phyloP scores from a whole-genome alignment of 371 early-diverging fungal genomes.

The Mortierella sp. region DNA sequence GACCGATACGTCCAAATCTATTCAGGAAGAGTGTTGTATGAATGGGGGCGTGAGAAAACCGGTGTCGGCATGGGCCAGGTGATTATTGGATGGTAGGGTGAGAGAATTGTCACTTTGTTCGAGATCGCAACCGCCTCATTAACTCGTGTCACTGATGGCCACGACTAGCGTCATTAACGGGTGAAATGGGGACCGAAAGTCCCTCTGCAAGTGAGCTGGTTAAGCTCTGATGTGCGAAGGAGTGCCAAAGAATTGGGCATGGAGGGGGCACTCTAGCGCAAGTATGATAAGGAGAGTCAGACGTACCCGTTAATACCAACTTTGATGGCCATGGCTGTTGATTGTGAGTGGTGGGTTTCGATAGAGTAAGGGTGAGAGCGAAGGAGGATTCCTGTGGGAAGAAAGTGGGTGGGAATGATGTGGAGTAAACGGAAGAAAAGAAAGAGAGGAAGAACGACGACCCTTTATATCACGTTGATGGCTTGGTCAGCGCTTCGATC shows the following conservation, averaged over 20 bases:
- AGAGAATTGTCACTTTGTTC: too few relatives aligned
- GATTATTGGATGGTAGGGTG: too few relatives aligned
- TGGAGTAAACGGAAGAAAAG: conserved; percentile 1
- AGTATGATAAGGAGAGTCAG: conserved; percentile 5
- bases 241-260: not conserved
- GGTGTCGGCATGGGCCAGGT: not conserved
- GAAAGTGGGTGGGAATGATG: too few relatives aligned
- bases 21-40: not conserved
- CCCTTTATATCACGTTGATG: too few relatives aligned
- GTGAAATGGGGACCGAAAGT: not conserved
- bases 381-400: not conserved
- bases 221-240: not conserved
- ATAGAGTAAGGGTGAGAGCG: not conserved
- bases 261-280: not conserved
- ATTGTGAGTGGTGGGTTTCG: not conserved
- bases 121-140: too few relatives aligned
- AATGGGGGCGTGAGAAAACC: not conserved
- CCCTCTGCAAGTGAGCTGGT: not conserved
- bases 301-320: conserved; percentile 97
- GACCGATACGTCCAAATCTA: conserved; percentile 98
- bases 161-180: too few relatives aligned
- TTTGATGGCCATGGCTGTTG: conserved; percentile 62
- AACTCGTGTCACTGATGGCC: too few relatives aligned
- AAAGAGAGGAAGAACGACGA: not conserved
- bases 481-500: too few relatives aligned